Percentiles rank a stretch among this genome's conserved stretches.
These are phyloP conservation scores for Aspergillus egyptiacus DNA, from an alignment of 495 filamentous ascomycete species.

Conservation along the genomic window DNA sequence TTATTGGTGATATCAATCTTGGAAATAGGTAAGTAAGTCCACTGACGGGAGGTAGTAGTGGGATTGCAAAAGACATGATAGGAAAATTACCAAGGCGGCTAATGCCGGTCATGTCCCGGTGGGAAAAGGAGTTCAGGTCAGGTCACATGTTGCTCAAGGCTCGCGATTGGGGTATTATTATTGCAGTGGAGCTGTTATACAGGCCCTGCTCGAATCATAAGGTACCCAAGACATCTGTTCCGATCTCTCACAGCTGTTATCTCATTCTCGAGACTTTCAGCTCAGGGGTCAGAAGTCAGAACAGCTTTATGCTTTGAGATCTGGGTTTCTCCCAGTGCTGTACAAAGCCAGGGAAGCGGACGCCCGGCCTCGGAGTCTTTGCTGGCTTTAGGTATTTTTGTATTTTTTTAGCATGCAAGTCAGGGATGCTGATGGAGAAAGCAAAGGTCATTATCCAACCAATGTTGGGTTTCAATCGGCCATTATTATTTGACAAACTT, in stretches of 20 bases:
- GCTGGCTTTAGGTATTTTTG: too few species aligned
- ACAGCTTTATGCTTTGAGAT: too few species aligned
- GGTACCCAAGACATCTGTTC: too few species aligned
- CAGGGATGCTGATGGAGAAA: conserved; percentile 29
- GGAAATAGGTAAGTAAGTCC: too few species aligned
- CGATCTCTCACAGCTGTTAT: too few species aligned
- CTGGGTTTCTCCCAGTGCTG: background rate
- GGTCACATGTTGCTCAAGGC: conserved; percentile 6
- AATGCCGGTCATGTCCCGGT: conserved; percentile 24
- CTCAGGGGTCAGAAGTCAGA: too few species aligned
- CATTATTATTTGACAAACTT: conserved; percentile 17
- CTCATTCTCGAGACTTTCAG: too few species aligned
- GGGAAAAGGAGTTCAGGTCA: conserved; percentile 7
- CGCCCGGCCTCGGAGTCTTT: conserved; percentile 1
- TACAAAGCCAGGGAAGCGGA: background rate
- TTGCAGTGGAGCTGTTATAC: background rate
- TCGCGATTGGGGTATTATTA: background rate
- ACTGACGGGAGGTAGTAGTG: too few species aligned
- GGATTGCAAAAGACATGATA: background rate
- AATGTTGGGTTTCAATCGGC: conserved; percentile 10
- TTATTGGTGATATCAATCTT: background rate
- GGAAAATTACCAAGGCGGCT: conserved; percentile 26
- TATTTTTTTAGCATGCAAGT: conserved; percentile 20
- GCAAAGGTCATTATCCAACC: conserved; percentile 19
- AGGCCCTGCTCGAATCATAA: background rate